Evolutionary conservation across 345 rosid species (phyloP).

Genomic region (Brassica rapa): DNA sequence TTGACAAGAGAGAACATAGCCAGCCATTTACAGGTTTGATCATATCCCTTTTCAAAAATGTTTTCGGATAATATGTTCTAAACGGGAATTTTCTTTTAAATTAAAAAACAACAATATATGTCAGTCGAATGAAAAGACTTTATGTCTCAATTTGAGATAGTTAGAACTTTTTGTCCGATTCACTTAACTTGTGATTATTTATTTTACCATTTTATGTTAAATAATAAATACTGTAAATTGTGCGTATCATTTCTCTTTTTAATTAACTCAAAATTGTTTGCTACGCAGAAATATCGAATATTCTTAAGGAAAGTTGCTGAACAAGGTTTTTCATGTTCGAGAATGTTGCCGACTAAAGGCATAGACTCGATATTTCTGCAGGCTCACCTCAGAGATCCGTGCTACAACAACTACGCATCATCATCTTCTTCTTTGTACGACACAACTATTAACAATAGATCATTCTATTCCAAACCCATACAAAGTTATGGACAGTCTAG

Average conservation of each 20-base stretch:
- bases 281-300: not conserved
- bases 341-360: not conserved
- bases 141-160: not conserved
- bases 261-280: not conserved
- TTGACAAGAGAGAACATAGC: slow-evolving; percentile 82
- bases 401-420: slow-evolving; percentile 17
- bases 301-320: not conserved
- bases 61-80: not conserved
- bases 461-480: slow-evolving; percentile 21
- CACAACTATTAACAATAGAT: slow-evolving; percentile 20
- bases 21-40: slow-evolving; percentile 74
- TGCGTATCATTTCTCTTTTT: not conserved
- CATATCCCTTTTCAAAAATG: not conserved
- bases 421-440: slow-evolving; percentile 16
- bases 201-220: not conserved
- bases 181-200: not conserved
- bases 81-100: not conserved
- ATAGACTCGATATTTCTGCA: slow-evolving; percentile 40
- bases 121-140: not conserved
- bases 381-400: slow-evolving; percentile 26
- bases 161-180: not conserved
- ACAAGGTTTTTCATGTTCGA: not conserved
- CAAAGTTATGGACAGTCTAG: slow-evolving; percentile 37
- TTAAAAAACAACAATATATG: not conserved
- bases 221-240: not conserved